Conservation (phyloP, 192 early-diverging fungal species). For the Backusella psychrophila region DNA sequence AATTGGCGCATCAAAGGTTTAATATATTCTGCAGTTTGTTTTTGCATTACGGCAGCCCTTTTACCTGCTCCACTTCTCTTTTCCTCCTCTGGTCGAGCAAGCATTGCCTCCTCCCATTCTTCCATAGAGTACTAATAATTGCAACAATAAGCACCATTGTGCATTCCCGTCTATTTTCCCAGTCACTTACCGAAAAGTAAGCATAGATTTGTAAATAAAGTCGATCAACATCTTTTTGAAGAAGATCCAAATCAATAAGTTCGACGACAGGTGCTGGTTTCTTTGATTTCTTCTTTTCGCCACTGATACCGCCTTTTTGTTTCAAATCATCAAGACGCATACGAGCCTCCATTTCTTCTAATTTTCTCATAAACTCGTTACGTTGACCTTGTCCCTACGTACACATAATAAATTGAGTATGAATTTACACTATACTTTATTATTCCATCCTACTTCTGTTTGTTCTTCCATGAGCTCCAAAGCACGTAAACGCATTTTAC, state of each 20-base stretch:
- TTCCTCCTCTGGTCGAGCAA: conserved; percentile 71
- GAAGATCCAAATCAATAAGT: conserved; percentile 63
- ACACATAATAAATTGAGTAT: too few relatives aligned
- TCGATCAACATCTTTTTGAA: conserved; percentile 78
- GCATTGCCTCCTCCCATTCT: conserved; percentile 85
- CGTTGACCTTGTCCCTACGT: conserved; percentile 63
- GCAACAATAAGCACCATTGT: neutral
- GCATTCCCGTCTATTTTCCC: neutral
- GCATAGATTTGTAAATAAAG: conserved; percentile 71
- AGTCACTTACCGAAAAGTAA: conserved; percentile 67
- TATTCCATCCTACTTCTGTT: conserved; percentile 35
- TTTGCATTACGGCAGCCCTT: conserved; percentile 73
- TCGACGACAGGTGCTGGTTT: conserved; percentile 56
- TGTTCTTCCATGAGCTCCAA: conserved; percentile 85
- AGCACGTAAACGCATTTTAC: conserved; percentile 74
- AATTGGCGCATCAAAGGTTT: conserved; percentile 89
- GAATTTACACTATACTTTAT: neutral
- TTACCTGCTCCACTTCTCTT: conserved; percentile 82
- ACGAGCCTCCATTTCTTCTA: conserved; percentile 82
- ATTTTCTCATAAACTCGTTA: conserved; percentile 85
- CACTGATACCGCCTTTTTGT: conserved; percentile 49
- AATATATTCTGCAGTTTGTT: conserved; percentile 85
- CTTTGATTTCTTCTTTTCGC: conserved; percentile 42
- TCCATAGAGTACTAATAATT: conserved; percentile 60
- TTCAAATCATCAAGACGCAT: conserved; percentile 74